Base-by-base conservation (phyloP, 805 yeast genomes). In the Blastobotrys parvus region DNA sequence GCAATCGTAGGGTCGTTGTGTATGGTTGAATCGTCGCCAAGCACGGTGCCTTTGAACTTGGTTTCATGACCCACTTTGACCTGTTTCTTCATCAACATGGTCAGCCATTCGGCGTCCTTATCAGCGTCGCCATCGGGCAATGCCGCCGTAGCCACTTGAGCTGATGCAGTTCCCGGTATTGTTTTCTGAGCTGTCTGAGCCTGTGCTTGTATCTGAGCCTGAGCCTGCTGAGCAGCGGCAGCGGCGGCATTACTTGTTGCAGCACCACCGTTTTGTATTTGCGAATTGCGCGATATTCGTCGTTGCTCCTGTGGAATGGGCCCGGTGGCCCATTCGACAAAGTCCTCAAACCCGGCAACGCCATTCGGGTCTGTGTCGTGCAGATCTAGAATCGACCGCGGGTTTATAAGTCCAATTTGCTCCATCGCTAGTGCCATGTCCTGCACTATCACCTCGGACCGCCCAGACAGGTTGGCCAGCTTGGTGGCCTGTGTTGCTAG, bases 341-440 rank as follows among this genome's bases (percentile, higher is more conserved):
- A 75, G 23, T 67, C 66, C 30, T 64, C 63, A 33, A 75, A 67
- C 2, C 82, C 84, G 22, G 49, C 60, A 42, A 65, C 65, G 18
- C 72, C 70, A 1, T 67, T 58, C 3, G 67, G 64, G 38, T 70
- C 67, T 2, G 70, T 64, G 47, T 77, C 83, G 0, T 77, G 70
- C 48, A 79, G 31, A 25, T 39, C 86, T 27, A 81, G 57, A 7
- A 64, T 40, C 37, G 69, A 71, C 3, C 71, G 68, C 0, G 90
- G 88, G 35, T 75, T 74, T 15, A 87, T 62, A 35, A 82, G 62
- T 13, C 80, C 82, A 18, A 76, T 59, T 46, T 78, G 76, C 25
- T 75, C 70, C 62, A 89, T 69, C 0, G 92, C 87, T 55, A 77
- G 77, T 15, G 85, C 65, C 4, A 85, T 67, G 58, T 90, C 97